Conservation (phyloP, 2,329 filamentous ascomycete species). For the Ophidiomyces ophidiicola region DNA sequence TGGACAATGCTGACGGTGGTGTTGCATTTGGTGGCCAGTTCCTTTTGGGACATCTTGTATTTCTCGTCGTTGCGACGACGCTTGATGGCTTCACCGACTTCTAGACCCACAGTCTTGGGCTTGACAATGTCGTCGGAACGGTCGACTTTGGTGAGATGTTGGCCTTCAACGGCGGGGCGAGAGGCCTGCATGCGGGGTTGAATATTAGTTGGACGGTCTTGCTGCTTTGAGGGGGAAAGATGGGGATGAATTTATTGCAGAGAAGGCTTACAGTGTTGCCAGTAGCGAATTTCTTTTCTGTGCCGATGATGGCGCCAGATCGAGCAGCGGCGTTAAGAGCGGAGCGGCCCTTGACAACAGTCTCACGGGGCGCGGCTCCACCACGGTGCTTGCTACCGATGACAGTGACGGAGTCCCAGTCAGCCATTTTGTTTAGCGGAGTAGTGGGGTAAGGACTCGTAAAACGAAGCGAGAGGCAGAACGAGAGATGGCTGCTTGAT, state of each 20-base stretch:
- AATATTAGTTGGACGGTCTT: slow-evolving; percentile 1
- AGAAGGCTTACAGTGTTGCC: slow-evolving; percentile 67
- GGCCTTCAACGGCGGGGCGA: slow-evolving; percentile 56
- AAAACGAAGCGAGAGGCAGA: too few relatives aligned
- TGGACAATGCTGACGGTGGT: slow-evolving; percentile 67
- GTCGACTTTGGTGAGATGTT: slow-evolving; percentile 96
- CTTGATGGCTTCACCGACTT: slow-evolving; percentile 72
- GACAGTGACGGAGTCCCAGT: slow-evolving; percentile 84
- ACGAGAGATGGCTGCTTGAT: too few relatives aligned
- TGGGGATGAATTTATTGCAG: too few relatives aligned
- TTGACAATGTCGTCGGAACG: slow-evolving; percentile 95
- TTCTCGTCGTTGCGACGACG: slow-evolving; percentile 66
- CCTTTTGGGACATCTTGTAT: slow-evolving; percentile 94
- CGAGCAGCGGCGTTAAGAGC: slow-evolving; percentile 84
- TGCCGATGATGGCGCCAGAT: slow-evolving; percentile 59
- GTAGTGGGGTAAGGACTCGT: too few relatives aligned
- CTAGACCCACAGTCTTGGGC: slow-evolving; percentile 75
- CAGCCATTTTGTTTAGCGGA: slow-evolving; percentile 44
- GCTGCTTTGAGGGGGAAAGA: not conserved
- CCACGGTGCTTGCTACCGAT: slow-evolving; percentile 77
- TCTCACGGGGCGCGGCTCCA: slow-evolving; percentile 59
- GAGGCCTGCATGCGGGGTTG: slow-evolving; percentile 27
- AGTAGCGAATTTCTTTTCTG: slow-evolving; percentile 80
- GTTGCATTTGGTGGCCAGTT: slow-evolving; percentile 76
- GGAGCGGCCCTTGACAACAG: slow-evolving; percentile 71